These are phyloP conservation scores for Trichosporon sp. DNA, from an alignment of 1,284 basidiomycete genomes.

Conservation along the genomic window DNA sequence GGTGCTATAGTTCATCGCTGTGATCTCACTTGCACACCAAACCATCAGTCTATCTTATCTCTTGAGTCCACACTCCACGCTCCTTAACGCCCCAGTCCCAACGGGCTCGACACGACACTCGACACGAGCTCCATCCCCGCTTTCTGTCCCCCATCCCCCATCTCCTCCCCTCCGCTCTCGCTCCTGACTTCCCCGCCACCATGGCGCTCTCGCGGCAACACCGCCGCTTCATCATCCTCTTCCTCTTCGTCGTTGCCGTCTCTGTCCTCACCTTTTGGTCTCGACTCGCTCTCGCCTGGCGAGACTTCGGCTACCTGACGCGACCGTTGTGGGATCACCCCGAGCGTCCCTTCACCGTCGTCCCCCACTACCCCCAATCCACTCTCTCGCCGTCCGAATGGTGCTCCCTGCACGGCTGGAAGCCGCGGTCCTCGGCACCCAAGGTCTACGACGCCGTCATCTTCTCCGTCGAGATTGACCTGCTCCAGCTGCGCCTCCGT, in stretches of 20 bases:
- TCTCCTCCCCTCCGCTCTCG: not conserved
- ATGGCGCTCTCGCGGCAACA: not conserved
- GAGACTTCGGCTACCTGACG: constrained; percentile 41
- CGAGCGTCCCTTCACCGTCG: constrained; percentile 27
- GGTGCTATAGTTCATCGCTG: too few species aligned
- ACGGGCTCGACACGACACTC: not conserved
- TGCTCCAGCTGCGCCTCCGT: constrained; percentile 68
- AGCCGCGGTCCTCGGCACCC: constrained; percentile 17
- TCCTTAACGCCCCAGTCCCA: too few species aligned
- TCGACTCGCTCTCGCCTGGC: constrained; percentile 11
- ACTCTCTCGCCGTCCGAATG: constrained; percentile 22
- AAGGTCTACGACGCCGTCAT: constrained; percentile 62
- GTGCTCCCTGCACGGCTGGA: constrained; percentile 39
- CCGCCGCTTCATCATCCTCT: not conserved
- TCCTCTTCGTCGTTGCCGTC: constrained; percentile 13
- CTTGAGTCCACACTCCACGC: too few species aligned
- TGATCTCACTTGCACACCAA: too few species aligned
- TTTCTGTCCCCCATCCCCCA: too few species aligned
- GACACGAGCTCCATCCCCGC: too few species aligned
- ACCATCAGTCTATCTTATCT: too few species aligned
- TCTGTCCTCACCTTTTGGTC: not conserved
- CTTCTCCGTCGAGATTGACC: constrained; percentile 68
- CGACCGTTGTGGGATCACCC: constrained; percentile 44
- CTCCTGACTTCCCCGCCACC: not conserved
- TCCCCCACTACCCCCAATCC: constrained; percentile 34